Evolutionary conservation across 177 flowering plant genomes (phyloP).

Genomic region (Vitis hybrid): DNA sequence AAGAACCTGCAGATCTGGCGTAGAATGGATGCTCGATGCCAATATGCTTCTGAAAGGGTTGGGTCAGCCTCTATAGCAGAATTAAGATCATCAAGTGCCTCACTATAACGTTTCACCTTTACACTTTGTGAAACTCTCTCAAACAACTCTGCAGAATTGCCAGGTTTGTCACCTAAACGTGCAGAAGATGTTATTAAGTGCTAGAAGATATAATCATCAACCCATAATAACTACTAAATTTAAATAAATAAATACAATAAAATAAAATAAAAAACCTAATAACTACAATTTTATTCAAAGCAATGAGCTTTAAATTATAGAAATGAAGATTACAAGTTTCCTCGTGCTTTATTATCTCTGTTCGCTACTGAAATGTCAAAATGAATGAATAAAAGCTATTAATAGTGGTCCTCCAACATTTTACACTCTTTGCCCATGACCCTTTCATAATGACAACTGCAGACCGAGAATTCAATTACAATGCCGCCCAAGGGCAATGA

Average conservation of each 20-base stretch:
- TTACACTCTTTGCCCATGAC: too few relatives aligned
- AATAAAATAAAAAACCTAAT: too few relatives aligned
- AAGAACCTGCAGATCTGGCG: conserved; percentile 92
- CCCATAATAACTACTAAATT: not conserved
- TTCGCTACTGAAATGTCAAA: too few relatives aligned
- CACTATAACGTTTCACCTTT: conserved; percentile 69
- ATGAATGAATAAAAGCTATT: too few relatives aligned
- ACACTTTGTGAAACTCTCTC: conserved; percentile 73
- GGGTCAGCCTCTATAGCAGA: conserved; percentile 90
- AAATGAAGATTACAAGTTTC: too few relatives aligned
- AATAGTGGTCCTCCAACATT: too few relatives aligned
- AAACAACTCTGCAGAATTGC: conserved; percentile 62
- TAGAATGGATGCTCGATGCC: conserved; percentile 68
- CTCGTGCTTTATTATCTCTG: too few relatives aligned
- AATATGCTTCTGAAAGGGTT: conserved; percentile 79
- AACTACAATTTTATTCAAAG: too few relatives aligned
- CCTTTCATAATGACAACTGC: too few relatives aligned
- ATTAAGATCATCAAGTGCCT: conserved; percentile 87
- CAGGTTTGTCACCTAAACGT: conserved; percentile 53
- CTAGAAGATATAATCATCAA: not conserved
- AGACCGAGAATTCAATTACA: too few relatives aligned
- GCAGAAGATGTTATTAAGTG: conserved; percentile 4
- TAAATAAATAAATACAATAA: not conserved
- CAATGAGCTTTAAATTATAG: too few relatives aligned
- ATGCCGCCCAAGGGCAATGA: too few relatives aligned